Evolutionary conservation across 169 alveolate genomes (phyloP), one percentile per base, ranked within the genome.

Genomic region (Eimeria tenella): DNA sequence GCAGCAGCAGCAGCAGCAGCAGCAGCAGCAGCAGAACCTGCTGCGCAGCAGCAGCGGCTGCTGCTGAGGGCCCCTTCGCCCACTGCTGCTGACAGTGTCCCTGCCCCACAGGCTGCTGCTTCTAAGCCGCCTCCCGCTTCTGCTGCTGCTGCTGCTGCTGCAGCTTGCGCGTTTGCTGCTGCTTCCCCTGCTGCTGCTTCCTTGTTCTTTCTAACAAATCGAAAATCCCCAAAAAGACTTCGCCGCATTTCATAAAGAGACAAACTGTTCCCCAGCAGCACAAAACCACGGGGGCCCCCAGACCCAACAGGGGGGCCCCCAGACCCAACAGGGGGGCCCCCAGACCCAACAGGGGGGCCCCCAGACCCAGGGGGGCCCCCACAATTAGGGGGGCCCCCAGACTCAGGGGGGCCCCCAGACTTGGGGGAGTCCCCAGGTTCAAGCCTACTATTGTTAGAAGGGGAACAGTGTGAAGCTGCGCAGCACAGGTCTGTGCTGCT

Each of bases 81-180:
- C 55, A 42, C 55, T 21, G 82, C 74, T 65, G 74, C 74, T 65
- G 74, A n/a, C 4, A 25, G 49, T 5, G 74, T 25, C 21, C 49
- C 21, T 5, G 74, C 74, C 21, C 49, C 23, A 19, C 49, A 4
- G 4, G 74, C 21, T 65, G 74, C 21, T 65, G 82, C 8, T 15
- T 5, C 53, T 73, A 58, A 17, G 19, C 68, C 21, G 19, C 55
- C 19, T 15, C 82, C 11, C 55, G 74, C 55, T 21, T 55, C 74
- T 65, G 74, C 74, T 65, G 74, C 74, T 65, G 74, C 74, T 65
- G 74, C 74, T 65, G 74, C 21, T 65, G 82, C 8, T 15, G 53
- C 53, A 4, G 53, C 82, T 73, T 31, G 53, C 49, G 82, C 82
- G 7, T 5, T 65, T 65, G 74, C 23, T 65, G 23, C 23, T 63